phyloP scores from a whole-genome alignment of 108 stramenopile genomes.

The Schizochytrium sp. region DNA sequence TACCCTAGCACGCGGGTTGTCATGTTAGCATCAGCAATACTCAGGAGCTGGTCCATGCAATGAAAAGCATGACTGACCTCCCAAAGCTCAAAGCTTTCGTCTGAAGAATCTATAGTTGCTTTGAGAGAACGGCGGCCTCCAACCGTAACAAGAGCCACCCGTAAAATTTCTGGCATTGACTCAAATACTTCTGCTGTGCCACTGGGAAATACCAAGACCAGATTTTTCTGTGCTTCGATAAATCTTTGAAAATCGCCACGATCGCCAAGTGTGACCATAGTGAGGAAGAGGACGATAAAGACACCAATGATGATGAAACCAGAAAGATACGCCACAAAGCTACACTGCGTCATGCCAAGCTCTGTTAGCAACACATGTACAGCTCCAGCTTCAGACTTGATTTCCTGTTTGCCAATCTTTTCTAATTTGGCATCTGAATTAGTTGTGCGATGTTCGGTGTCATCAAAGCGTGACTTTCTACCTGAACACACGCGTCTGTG shows the following conservation, averaged over 20 bases:
- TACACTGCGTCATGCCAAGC: neutral
- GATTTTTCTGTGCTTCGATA: conserved; percentile 14
- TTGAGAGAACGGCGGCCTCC: neutral
- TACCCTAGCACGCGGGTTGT: neutral
- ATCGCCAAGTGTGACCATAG: conserved; percentile 2
- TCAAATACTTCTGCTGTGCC: neutral
- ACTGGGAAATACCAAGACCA: neutral
- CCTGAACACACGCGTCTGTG: too few relatives aligned
- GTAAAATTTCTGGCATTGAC: neutral
- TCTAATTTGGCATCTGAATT: too few relatives aligned
- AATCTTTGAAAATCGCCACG: neutral
- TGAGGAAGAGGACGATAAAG: conserved; percentile 18
- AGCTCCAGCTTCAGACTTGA: neutral
- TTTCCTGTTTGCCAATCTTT: neutral
- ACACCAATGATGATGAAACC: neutral
- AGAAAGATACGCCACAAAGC: neutral
- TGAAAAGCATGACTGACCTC: conserved; percentile 7
- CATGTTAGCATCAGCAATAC: neutral
- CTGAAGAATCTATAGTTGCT: neutral
- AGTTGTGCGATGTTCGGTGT: too few relatives aligned
- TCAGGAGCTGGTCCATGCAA: neutral
- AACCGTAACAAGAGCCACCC: neutral
- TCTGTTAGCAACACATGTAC: neutral
- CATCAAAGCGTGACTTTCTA: too few relatives aligned
- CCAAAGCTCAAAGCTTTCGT: neutral